Evolutionary conservation across 441 rosid species (phyloP).

Genomic region (Populus hybrid): DNA sequence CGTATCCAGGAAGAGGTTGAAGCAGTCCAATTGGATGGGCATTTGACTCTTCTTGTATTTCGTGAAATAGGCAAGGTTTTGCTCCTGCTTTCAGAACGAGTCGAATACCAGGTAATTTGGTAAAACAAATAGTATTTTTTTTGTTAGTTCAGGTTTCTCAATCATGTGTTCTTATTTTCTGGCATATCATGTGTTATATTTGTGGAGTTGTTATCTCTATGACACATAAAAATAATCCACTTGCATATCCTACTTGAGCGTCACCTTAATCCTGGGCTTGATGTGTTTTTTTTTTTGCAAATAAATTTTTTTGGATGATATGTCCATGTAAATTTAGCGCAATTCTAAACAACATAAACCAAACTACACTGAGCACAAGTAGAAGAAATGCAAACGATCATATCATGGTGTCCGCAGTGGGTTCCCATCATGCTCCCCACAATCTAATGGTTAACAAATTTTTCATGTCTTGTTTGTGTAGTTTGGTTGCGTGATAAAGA

Average conservation of each 20-base stretch:
- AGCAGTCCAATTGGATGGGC: slow-evolving; percentile 87
- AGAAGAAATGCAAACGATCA: neutral
- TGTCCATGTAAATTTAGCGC: neutral
- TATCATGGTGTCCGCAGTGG: neutral
- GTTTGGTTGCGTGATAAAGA: neutral
- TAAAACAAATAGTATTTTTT: neutral
- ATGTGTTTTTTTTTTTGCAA: neutral
- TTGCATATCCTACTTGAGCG: neutral
- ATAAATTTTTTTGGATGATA: neutral
- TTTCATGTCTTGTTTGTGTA: neutral
- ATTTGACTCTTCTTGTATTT: slow-evolving; percentile 86
- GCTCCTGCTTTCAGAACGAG: slow-evolving; percentile 74
- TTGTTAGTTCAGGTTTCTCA: neutral
- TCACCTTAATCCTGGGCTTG: neutral
- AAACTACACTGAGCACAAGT: neutral
- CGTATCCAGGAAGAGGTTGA: slow-evolving; percentile 92
- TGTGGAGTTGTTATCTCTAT: neutral
- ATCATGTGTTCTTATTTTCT: neutral
- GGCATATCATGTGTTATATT: neutral
- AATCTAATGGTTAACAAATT: neutral
- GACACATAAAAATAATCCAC: neutral
- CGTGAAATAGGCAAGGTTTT: slow-evolving; percentile 84
- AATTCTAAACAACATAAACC: neutral
- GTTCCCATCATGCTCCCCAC: neutral
- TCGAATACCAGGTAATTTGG: slow-evolving; percentile 82